Base-by-base conservation (phyloP, 306 rosid species). In the Fragaria nilgerrensis region DNA sequence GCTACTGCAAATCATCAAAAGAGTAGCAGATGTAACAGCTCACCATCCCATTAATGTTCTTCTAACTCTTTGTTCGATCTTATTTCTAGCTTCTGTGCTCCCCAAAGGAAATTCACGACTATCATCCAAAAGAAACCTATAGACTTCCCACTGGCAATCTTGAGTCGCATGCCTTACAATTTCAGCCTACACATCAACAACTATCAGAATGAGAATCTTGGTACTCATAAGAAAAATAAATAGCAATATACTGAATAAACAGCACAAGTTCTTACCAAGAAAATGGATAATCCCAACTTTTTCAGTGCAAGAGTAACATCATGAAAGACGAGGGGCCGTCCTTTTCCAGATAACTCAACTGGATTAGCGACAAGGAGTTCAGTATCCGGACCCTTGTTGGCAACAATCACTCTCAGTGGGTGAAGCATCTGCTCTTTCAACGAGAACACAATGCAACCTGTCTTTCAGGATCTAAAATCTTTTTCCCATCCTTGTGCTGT, bases 321-420 rank as follows among this genome's bases (percentile, higher is more conserved):
- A 15, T 87, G 89, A 84, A 93, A 93, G 37, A 93, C 98, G 1
- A 93, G 93, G n/a, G 98, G 98, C 73, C 96, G 84, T 80, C 96
- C 98, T 75, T 78, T 86, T 78, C 98, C 98, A 20, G 80, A 85
- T 73, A 89, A 72, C 82, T 93, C 98, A 37, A 86, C 98, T 0
- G 98, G 98, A 83, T 93, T 93, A 29, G 96, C 96, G 62, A 93
- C 96, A 69, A 93, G 81, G 70, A 93, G 91, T 77, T 93, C 96
- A 0, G 86, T 87, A 49, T 93, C 98, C 3, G 98, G 98, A 36
- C 98, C 98, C 19, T 91, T 88, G 82, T 85, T 88, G 59, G 82
- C 87, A 56, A 93, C 77, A 34, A 82, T 88, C 72, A 93, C 98
- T 76, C 98, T 80, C 75, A 93, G 73, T 0, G 98, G 92, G 59